Conservation (phyloP, 208 protist genomes). For the Crithidia brevicula region DNA sequence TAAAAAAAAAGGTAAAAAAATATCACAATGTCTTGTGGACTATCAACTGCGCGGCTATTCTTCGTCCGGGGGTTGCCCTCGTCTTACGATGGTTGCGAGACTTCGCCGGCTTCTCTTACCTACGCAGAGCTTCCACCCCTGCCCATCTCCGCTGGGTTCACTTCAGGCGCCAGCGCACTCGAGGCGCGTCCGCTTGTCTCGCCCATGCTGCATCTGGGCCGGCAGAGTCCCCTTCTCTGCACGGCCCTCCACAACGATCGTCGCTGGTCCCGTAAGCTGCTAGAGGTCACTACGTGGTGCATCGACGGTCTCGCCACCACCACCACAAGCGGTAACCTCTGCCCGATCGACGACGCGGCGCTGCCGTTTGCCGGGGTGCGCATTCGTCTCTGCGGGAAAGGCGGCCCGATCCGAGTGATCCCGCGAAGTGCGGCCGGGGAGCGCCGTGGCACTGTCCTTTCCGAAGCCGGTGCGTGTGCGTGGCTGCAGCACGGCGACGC, state of each 20-base stretch:
- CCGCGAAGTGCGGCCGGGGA: not conserved
- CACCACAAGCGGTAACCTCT: not conserved
- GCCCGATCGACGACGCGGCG: constrained; percentile 15
- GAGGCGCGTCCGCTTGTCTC: constrained; percentile 21
- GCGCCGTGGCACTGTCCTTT: not conserved
- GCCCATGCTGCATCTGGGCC: constrained; percentile 20
- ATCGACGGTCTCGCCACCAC: constrained; percentile 27
- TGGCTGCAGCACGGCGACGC: constrained; percentile 38
- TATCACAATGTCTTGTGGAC: not conserved
- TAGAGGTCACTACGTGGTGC: constrained; percentile 39
- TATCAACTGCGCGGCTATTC: constrained; percentile 7
- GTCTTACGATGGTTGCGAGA: not conserved
- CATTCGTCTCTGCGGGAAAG: constrained; percentile 22
- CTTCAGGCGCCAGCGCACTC: not conserved
- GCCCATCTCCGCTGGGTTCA: not conserved
- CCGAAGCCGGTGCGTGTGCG: not conserved
- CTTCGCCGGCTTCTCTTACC: not conserved
- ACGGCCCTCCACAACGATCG: constrained; percentile 20
- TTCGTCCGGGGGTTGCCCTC: not conserved
- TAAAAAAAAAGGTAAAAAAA: not conserved
- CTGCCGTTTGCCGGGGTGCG: constrained; percentile 29
- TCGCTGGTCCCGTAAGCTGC: constrained; percentile 21
- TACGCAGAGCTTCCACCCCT: constrained; percentile 14
- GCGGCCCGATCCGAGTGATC: not conserved
- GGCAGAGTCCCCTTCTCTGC: constrained; percentile 21